Conservation (phyloP, 2,329 filamentous ascomycete species). For the Emericellopsis atlantica region DNA sequence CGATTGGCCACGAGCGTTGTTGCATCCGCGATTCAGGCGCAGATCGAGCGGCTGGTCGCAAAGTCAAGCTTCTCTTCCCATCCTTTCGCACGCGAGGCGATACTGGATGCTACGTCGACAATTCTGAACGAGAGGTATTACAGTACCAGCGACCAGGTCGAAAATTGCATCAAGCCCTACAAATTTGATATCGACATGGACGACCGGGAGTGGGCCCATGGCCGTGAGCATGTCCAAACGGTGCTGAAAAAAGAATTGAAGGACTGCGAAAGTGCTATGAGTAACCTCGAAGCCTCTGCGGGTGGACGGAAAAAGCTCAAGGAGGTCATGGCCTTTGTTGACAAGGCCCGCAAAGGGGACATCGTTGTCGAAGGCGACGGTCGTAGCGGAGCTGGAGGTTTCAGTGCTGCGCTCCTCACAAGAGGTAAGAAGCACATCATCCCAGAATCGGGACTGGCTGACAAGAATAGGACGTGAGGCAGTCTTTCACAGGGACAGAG, state of each 20-base stretch:
- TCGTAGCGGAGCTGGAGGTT: constrained; percentile 78
- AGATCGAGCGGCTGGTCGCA: constrained; percentile 67
- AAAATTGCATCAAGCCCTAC: constrained; percentile 98
- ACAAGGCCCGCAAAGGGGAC: constrained; percentile 78
- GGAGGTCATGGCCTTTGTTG: constrained; percentile 85
- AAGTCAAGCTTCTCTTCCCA: constrained; percentile 80
- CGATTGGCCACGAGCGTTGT: constrained; percentile 86
- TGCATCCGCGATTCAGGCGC: constrained; percentile 71
- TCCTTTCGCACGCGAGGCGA: constrained; percentile 86
- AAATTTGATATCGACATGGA: constrained; percentile 97
- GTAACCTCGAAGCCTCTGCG: constrained; percentile 61
- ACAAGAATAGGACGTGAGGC: constrained; percentile 65
- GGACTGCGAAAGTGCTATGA: constrained; percentile 70
- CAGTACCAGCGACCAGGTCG: constrained; percentile 93
- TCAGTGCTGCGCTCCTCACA: constrained; percentile 73
- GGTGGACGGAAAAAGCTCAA: constrained; percentile 75
- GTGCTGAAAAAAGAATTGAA: constrained; percentile 80
- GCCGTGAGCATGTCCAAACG: constrained; percentile 67
- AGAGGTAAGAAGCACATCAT: constrained; percentile 46
- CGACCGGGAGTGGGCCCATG: constrained; percentile 75
- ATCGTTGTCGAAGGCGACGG: constrained; percentile 75
- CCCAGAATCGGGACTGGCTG: constrained; percentile 9
- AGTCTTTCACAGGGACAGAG: constrained; percentile 83
- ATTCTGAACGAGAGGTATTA: constrained; percentile 94
- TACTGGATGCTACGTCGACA: constrained; percentile 75